Evolutionary conservation across 2,329 filamentous ascomycete species (phyloP), one percentile per base, ranked within the genome.

Genomic region (Hysterium pulicare): DNA sequence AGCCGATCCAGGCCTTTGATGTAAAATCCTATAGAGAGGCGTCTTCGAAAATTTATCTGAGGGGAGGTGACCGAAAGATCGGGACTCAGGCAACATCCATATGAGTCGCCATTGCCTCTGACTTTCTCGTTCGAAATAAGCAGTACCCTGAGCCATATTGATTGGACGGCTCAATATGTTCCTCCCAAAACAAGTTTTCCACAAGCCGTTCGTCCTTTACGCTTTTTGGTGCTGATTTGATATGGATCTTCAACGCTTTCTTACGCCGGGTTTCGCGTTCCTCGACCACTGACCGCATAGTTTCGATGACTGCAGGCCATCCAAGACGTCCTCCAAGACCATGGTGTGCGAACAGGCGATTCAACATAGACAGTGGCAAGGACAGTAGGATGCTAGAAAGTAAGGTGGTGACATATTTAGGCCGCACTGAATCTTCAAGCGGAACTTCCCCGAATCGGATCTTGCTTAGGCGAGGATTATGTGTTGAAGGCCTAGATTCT

Each of bases 371-470:
- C 51, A 86, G 86, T 0, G 86, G 86, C 5, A 90, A 68, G 31
- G 86, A 87, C 40, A 88, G 68, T 2, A 90, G 70, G 17, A 87
- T 70, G 21, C 78, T 81, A 0, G 86, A 89, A 4, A 90, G 67
- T 0, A 76, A 64, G 0, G 72, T 71, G 19, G 75, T 73, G 22
- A 73, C 49, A 38, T 54, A 53, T 16, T 61, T 65, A 9, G 65
- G 55, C 30, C 66, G 61, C 22, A 59, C 54, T 9, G 72, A 67
- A 24, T 74, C 66, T 20, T 69, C 69, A 2, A 59, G 52, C 2
- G 79, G 70, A 16, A 84, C 68, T 50, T 87, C 83, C n/a, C 85
- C 85, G 55, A 89, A 89, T 46, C 82, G 79, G 40, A 89, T 87
- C 47, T 74, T 76, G 47, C 76, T 78, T 9, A 86, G 69, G 20